Conservation (phyloP, 805 yeast species). For the Cyberlindnera saturnus region DNA sequence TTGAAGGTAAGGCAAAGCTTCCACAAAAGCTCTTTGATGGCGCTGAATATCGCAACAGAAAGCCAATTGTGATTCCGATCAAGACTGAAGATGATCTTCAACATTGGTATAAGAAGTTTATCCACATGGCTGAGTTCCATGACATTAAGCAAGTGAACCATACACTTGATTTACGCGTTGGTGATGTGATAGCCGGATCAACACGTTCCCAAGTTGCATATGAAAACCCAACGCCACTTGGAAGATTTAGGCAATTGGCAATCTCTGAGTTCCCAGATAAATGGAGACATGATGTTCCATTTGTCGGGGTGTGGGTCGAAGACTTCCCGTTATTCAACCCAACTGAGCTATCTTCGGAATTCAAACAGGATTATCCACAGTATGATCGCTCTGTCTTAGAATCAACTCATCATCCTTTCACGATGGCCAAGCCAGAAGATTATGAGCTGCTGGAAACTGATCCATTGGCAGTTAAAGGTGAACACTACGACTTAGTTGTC, state of each 20-base stretch:
- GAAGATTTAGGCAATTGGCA: conserved; percentile 73
- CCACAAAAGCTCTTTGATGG: conserved; percentile 35
- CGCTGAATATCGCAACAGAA: conserved; percentile 46
- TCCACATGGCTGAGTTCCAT: conserved; percentile 27
- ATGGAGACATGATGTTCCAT: conserved; percentile 30
- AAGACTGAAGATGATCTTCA: conserved; percentile 31
- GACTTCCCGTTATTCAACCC: conserved; percentile 93
- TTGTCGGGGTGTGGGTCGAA: conserved; percentile 79
- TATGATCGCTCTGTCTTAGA: conserved; percentile 45
- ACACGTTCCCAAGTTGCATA: conserved; percentile 66
- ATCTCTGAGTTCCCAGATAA: conserved; percentile 45
- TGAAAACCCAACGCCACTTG: conserved; percentile 95
- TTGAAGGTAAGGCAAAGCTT: conserved; percentile 16
- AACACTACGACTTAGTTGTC: conserved; percentile 88
- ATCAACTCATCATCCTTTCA: conserved; percentile 96
- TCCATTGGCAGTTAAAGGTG: conserved; percentile 72
- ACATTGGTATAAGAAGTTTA: conserved; percentile 38
- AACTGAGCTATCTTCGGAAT: conserved; percentile 31
- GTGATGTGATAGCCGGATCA: conserved; percentile 75
- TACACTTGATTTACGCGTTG: conserved; percentile 41
- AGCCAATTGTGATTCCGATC: conserved; percentile 53
- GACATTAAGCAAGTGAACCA: conserved; percentile 26
- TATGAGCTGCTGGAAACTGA: conserved; percentile 45
- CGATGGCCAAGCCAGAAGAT: conserved; percentile 78
- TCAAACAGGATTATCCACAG: conserved; percentile 43